Conservation (phyloP, 2,329 filamentous ascomycete genomes). For the Atkinsonella hypoxylon region DNA sequence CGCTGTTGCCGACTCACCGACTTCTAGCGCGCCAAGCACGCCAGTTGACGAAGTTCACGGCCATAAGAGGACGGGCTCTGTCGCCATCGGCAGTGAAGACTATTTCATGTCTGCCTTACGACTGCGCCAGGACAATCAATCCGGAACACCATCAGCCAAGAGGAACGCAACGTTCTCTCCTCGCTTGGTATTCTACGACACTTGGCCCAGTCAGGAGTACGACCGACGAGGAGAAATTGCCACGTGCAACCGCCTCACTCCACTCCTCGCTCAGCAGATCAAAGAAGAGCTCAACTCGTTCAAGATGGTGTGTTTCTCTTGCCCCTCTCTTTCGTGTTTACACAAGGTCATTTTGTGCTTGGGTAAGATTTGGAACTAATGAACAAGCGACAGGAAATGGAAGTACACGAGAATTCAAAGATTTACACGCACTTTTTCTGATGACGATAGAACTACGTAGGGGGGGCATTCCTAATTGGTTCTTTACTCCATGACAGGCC, state of each 20-base stretch:
- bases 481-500: slow-evolving; percentile 16
- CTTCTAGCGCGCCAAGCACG: slow-evolving; percentile 77
- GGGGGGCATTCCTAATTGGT: slow-evolving; percentile 14
- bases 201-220: slow-evolving; percentile 91
- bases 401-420: slow-evolving; percentile 97
- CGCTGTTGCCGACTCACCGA: slow-evolving; percentile 62
- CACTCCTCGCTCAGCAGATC: slow-evolving; percentile 95
- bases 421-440: slow-evolving; percentile 99
- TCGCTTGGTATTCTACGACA: slow-evolving; percentile 88
- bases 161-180: slow-evolving; percentile 72
- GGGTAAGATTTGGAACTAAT: not conserved
- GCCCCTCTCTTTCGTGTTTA: not conserved
- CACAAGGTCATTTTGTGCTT: not conserved
- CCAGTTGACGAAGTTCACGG: slow-evolving; percentile 64
- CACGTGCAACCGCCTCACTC: slow-evolving; percentile 93
- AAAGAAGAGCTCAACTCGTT: slow-evolving; percentile 99
- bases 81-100: slow-evolving; percentile 70
- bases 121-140: slow-evolving; percentile 65
- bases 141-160: slow-evolving; percentile 64
- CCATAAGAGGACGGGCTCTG: slow-evolving; percentile 55
- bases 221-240: slow-evolving; percentile 92
- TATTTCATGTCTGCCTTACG: slow-evolving; percentile 76
- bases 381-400: slow-evolving; percentile 67
- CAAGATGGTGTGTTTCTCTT: slow-evolving; percentile 56
- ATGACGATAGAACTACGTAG: slow-evolving; percentile 29